These are phyloP conservation scores for Collybia sordida DNA, from an alignment of 768 basidiomycete species.

Conservation along the genomic window DNA sequence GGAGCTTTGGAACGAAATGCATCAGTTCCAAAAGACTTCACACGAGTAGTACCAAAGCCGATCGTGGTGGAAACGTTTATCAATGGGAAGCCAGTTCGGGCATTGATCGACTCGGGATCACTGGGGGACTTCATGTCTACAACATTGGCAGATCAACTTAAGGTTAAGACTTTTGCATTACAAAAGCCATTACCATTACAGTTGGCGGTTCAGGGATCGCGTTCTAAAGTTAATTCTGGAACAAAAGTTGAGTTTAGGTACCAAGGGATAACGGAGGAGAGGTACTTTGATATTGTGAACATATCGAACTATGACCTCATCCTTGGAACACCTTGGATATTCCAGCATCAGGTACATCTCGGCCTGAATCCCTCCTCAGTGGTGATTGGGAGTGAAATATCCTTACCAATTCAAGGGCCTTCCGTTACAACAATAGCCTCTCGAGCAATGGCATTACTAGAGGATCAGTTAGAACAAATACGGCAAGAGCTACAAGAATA, in stretches of 20 bases:
- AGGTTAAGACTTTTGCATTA: not conserved
- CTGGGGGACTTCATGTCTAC: conserved; percentile 1
- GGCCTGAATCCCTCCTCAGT: conserved; percentile 25
- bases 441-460: conserved; percentile 1
- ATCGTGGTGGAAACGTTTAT: not conserved
- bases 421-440: conserved; percentile 9
- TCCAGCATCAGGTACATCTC: conserved; percentile 26
- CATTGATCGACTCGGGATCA: not conserved
- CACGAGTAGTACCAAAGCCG: not conserved
- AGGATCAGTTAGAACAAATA: not conserved
- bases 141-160: conserved; percentile 1
- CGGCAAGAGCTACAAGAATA: conserved; percentile 10
- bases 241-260: not conserved
- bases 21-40: not conserved
- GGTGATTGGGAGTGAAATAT: conserved; percentile 6
- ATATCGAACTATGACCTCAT: conserved; percentile 37
- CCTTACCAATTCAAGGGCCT: conserved; percentile 10
- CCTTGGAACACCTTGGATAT: conserved; percentile 33
- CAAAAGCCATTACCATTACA: not conserved
- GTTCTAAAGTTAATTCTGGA: conserved; percentile 6
- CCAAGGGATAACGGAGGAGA: conserved; percentile 3
- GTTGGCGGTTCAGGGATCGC: conserved; percentile 2
- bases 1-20: not conserved
- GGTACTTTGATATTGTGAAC: conserved; percentile 37
- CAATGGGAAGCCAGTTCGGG: not conserved